These are phyloP conservation scores for Paraphaeosphaeria minitans DNA, from an alignment of 2,329 filamentous ascomycete species.

Conservation along the genomic window DNA sequence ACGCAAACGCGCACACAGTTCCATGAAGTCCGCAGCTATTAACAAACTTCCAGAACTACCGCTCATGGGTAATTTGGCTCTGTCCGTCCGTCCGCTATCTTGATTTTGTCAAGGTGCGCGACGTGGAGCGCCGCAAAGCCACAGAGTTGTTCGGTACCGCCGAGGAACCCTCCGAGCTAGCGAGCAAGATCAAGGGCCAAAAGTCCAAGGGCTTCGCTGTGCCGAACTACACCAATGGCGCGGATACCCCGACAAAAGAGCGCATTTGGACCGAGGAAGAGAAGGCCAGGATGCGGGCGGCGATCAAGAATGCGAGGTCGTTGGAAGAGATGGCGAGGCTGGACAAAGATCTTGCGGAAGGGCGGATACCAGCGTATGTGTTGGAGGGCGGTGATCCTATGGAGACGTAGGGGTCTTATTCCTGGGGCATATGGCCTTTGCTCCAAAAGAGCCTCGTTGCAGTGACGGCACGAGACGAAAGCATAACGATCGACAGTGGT, in stretches of 20 bases:
- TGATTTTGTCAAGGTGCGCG: constrained; percentile 90
- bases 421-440: neutral
- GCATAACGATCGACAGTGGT: neutral
- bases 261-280: constrained; percentile 84
- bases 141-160: constrained; percentile 81
- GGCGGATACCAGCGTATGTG: constrained; percentile 68
- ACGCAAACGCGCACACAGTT: neutral
- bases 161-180: constrained; percentile 78
- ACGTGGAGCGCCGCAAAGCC: constrained; percentile 77
- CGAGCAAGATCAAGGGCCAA: constrained; percentile 74
- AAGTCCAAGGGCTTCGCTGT: constrained; percentile 79
- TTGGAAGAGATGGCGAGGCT: constrained; percentile 86
- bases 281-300: constrained; percentile 80
- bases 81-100: constrained; percentile 86
- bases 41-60: constrained; percentile 72
- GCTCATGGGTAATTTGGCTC: constrained; percentile 88
- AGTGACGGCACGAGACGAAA: too few relatives aligned
- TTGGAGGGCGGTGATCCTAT: constrained; percentile 35
- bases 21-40: constrained; percentile 9
- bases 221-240: constrained; percentile 47
- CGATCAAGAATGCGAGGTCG: constrained; percentile 87
- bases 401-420: constrained; percentile 28
- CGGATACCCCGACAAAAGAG: constrained; percentile 54
- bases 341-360: constrained; percentile 92
- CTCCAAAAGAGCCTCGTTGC: neutral